These are phyloP conservation scores for Xylariaceae sp. DNA, from an alignment of 2,329 filamentous ascomycete species.

Conservation along the genomic window DNA sequence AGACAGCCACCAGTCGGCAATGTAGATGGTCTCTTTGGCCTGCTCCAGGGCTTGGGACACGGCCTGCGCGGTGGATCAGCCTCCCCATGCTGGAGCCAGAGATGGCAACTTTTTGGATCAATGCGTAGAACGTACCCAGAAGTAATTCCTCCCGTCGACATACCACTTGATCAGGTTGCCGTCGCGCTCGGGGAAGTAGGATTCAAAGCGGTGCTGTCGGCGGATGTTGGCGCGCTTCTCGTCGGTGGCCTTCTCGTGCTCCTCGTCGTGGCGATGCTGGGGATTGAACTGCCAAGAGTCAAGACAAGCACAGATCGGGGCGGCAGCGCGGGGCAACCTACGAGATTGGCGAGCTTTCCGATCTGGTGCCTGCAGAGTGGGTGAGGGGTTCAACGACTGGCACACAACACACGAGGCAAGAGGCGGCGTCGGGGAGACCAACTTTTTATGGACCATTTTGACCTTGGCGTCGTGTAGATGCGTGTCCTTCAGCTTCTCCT, in stretches of 20 bases:
- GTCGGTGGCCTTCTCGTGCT: slow-evolving; percentile 79
- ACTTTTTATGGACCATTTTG: slow-evolving; percentile 53
- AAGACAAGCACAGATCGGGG: neutral
- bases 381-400: too few species aligned
- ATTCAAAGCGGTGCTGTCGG: slow-evolving; percentile 75
- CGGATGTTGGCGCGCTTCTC: slow-evolving; percentile 66
- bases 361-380: slow-evolving; percentile 46
- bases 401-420: neutral
- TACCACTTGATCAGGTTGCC: slow-evolving; percentile 94
- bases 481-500: slow-evolving; percentile 46
- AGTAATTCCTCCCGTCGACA: slow-evolving; percentile 91
- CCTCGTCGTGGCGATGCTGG: slow-evolving; percentile 89
- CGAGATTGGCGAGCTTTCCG: slow-evolving; percentile 56
- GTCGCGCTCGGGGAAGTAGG: slow-evolving; percentile 80
- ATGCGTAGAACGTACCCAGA: slow-evolving; percentile 49
- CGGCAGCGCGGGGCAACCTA: slow-evolving; percentile 27
- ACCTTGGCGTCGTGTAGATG: slow-evolving; percentile 52
- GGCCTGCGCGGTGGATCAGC: slow-evolving; percentile 35
- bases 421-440: slow-evolving; percentile 3
- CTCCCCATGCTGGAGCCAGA: neutral
- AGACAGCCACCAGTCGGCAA: slow-evolving; percentile 94
- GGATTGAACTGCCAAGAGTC: slow-evolving; percentile 55
- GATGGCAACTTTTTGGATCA: neutral
- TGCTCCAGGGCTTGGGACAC: slow-evolving; percentile 84
- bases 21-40: slow-evolving; percentile 90